These are phyloP conservation scores for Nothopassalora personata DNA, from an alignment of 2,329 filamentous ascomycete species.

Conservation along the genomic window DNA sequence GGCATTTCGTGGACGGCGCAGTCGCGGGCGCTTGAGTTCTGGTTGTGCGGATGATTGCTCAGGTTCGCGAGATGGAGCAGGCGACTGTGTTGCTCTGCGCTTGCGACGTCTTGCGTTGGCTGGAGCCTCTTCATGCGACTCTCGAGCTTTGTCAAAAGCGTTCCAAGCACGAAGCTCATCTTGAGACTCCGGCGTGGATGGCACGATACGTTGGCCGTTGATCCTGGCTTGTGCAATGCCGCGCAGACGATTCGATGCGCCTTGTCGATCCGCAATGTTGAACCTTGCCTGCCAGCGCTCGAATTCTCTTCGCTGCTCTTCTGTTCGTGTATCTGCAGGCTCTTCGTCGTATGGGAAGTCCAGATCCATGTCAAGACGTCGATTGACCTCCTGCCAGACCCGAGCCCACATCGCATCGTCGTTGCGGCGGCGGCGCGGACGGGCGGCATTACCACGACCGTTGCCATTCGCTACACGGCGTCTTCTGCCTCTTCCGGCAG, in stretches of 20 bases:
- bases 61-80: slow-evolving; percentile 56
- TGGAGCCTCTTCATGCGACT: slow-evolving; percentile 50
- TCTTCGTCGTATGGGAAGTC: slow-evolving; percentile 83
- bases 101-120: slow-evolving; percentile 50
- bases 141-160: slow-evolving; percentile 77
- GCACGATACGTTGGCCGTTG: slow-evolving; percentile 14
- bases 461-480: slow-evolving; percentile 14
- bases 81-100: slow-evolving; percentile 72
- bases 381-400: slow-evolving; percentile 88
- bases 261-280: slow-evolving; percentile 73
- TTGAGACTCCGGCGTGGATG: slow-evolving; percentile 61
- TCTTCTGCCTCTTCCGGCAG: slow-evolving; percentile 23
- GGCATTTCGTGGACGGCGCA: slow-evolving; percentile 41
- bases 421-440: slow-evolving; percentile 26
- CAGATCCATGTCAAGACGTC: slow-evolving; percentile 68
- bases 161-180: slow-evolving; percentile 87
- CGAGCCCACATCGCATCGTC: slow-evolving; percentile 60
- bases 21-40: slow-evolving; percentile 76
- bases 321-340: slow-evolving; percentile 52
- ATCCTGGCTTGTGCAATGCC: slow-evolving; percentile 51
- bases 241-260: slow-evolving; percentile 56
- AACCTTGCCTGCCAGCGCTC: slow-evolving; percentile 78
- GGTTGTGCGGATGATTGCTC: slow-evolving; percentile 59
- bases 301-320: slow-evolving; percentile 53
- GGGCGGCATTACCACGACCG: slow-evolving; percentile 3